These are phyloP conservation scores for Coprinopsis strossmayeri DNA, from an alignment of 768 basidiomycete genomes.

Conservation along the genomic window DNA sequence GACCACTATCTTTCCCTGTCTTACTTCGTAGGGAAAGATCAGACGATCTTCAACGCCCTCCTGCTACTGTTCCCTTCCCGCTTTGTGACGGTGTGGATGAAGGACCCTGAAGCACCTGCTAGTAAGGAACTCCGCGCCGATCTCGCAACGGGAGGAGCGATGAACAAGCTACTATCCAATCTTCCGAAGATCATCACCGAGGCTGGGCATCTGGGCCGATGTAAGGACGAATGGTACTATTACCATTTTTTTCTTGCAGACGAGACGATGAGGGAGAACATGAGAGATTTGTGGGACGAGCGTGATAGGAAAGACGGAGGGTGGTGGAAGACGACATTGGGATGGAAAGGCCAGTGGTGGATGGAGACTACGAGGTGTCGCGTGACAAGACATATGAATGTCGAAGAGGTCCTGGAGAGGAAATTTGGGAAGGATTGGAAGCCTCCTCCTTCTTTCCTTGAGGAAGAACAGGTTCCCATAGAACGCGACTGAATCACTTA, in stretches of 20 bases:
- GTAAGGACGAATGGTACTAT: slow-evolving; percentile 41
- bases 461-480: too few species aligned
- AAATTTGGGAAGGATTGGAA: not conserved
- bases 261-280: slow-evolving; percentile 13
- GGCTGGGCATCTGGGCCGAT: slow-evolving; percentile 28
- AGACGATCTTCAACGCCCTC: slow-evolving; percentile 40
- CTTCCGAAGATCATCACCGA: slow-evolving; percentile 12
- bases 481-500: too few species aligned
- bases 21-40: slow-evolving; percentile 54
- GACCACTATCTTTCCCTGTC: slow-evolving; percentile 39
- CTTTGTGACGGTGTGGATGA: slow-evolving; percentile 34
- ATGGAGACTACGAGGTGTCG: not conserved
- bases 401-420: not conserved
- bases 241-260: slow-evolving; percentile 45
- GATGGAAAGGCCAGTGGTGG: slow-evolving; percentile 3
- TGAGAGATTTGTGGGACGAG: slow-evolving; percentile 19
- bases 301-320: slow-evolving; percentile 10
- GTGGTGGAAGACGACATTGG: slow-evolving; percentile 21
- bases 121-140: slow-evolving; percentile 1
- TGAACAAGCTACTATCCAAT: not conserved
- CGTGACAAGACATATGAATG: not conserved
- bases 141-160: slow-evolving; percentile 6
- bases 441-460: not conserved
- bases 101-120: slow-evolving; percentile 14
- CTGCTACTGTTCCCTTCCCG: slow-evolving; percentile 36